Evolutionary conservation across 306 rosid species (phyloP).

Genomic region (Dryas octopetala): DNA sequence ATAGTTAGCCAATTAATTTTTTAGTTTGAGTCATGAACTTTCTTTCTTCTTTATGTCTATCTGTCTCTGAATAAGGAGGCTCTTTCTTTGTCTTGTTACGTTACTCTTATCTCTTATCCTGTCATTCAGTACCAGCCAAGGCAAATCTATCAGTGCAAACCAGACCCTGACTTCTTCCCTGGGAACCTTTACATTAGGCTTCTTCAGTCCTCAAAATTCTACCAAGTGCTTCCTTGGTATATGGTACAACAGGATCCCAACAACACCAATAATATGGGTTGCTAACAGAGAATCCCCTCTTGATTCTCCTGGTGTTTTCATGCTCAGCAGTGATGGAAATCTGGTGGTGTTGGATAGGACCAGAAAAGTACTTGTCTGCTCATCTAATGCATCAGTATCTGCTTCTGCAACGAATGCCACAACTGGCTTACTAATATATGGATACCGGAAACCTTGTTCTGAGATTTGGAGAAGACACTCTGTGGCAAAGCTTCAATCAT

Average conservation of each 20-base stretch:
- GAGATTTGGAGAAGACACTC: neutral
- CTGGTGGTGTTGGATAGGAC: conserved; percentile 5
- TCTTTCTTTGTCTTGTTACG: neutral
- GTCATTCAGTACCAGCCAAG: neutral
- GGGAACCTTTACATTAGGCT: conserved; percentile 46
- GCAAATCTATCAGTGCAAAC: conserved; percentile 32
- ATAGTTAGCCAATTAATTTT: too few relatives aligned
- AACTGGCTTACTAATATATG: neutral
- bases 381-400: conserved; percentile 8
- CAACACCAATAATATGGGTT: conserved; percentile 44
- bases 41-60: neutral
- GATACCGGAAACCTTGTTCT: conserved; percentile 24
- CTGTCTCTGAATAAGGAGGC: too few relatives aligned
- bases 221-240: neutral
- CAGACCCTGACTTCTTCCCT: conserved; percentile 47
- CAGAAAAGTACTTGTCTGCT: conserved; percentile 1
- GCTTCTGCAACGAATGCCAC: neutral
- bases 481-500: conserved; percentile 54
- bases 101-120: neutral
- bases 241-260: neutral
- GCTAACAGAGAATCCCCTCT: conserved; percentile 56
- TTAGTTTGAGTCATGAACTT: too few relatives aligned
- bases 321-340: conserved; percentile 17
- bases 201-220: conserved; percentile 48
- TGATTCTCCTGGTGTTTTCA: conserved; percentile 21